phyloP scores from a whole-genome alignment of 2,329 filamentous ascomycete species.

The Didymella glomerata region DNA sequence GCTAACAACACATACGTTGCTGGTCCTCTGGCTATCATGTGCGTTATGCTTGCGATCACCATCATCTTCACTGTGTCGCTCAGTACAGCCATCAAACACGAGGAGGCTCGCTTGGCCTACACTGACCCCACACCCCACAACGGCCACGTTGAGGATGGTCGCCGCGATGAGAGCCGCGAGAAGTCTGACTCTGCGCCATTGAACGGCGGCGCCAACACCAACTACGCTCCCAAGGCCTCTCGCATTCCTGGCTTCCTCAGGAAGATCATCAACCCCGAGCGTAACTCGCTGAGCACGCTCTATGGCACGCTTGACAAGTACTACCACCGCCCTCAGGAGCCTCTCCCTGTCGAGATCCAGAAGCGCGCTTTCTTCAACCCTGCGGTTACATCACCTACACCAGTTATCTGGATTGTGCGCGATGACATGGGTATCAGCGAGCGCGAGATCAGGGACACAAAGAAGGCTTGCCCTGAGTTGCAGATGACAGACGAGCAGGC shows the following conservation, averaged over 20 bases:
- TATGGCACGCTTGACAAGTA: slow-evolving; percentile 44
- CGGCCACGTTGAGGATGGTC: slow-evolving; percentile 36
- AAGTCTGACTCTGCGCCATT: slow-evolving; percentile 22
- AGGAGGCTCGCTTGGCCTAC: slow-evolving; percentile 45
- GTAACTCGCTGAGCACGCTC: slow-evolving; percentile 41
- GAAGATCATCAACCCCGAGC: slow-evolving; percentile 47
- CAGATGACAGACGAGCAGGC: slow-evolving; percentile 57
- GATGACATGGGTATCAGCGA: slow-evolving; percentile 56
- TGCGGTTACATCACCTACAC: slow-evolving; percentile 54
- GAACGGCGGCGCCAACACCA: slow-evolving; percentile 6
- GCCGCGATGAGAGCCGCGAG: slow-evolving; percentile 31
- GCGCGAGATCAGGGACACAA: slow-evolving; percentile 54
- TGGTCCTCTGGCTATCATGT: slow-evolving; percentile 55
- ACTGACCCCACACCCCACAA: slow-evolving; percentile 31
- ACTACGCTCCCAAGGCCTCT: slow-evolving; percentile 34
- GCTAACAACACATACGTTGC: slow-evolving; percentile 46
- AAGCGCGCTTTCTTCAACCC: slow-evolving; percentile 57
- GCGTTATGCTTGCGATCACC: slow-evolving; percentile 52
- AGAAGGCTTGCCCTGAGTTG: slow-evolving; percentile 49
- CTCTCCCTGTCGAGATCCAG: slow-evolving; percentile 46
- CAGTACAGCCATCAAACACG: slow-evolving; percentile 40
- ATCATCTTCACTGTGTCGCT: slow-evolving; percentile 54
- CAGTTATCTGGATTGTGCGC: slow-evolving; percentile 57
- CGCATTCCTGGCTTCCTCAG: slow-evolving; percentile 45
- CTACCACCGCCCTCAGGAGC: slow-evolving; percentile 44